Conservation (phyloP, 768 basidiomycete genomes). For the Amanita phalloides region DNA sequence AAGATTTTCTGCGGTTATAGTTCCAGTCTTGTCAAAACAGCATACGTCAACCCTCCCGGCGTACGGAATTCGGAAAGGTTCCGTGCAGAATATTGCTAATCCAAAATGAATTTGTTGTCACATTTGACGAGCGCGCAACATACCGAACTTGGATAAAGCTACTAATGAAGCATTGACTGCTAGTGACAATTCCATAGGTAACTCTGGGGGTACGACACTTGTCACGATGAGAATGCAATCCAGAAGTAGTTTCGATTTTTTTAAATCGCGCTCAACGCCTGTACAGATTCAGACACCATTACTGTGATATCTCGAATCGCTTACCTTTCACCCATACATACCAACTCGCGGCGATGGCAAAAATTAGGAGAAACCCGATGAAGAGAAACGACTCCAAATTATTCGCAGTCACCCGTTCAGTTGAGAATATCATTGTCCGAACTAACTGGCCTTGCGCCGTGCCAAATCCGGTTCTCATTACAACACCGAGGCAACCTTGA, state of each 20-base stretch:
- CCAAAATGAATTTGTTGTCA: neutral
- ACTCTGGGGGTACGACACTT: conserved; percentile 93
- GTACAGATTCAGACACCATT: neutral
- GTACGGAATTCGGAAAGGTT: conserved; percentile 94
- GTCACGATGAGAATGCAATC: conserved; percentile 97
- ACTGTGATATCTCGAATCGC: neutral
- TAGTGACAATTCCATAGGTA: conserved; percentile 95
- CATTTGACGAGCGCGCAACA: conserved; percentile 15
- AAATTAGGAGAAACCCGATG: conserved; percentile 95
- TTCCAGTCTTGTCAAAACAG: conserved; percentile 99
- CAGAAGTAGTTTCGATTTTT: conserved; percentile 89
- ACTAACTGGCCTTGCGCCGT: conserved; percentile 97
- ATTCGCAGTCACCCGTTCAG: conserved; percentile 93
- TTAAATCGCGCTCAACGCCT: conserved; percentile 88
- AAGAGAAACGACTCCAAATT: conserved; percentile 94
- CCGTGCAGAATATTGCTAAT: conserved; percentile 95
- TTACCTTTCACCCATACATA: conserved; percentile 96
- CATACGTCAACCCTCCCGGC: conserved; percentile 97
- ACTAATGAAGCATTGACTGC: conserved; percentile 95
- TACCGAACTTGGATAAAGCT: conserved; percentile 86
- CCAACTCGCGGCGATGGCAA: conserved; percentile 95
- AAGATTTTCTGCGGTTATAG: conserved; percentile 92
- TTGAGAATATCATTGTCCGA: conserved; percentile 97
- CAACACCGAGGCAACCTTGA: conserved; percentile 84
- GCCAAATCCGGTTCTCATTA: conserved; percentile 93